A percentile compares a stretch with the other conserved stretches of the same genome.
phyloP scores from a whole-genome alignment of 208 protist species.

The Acanthamoeba rhysodes region DNA sequence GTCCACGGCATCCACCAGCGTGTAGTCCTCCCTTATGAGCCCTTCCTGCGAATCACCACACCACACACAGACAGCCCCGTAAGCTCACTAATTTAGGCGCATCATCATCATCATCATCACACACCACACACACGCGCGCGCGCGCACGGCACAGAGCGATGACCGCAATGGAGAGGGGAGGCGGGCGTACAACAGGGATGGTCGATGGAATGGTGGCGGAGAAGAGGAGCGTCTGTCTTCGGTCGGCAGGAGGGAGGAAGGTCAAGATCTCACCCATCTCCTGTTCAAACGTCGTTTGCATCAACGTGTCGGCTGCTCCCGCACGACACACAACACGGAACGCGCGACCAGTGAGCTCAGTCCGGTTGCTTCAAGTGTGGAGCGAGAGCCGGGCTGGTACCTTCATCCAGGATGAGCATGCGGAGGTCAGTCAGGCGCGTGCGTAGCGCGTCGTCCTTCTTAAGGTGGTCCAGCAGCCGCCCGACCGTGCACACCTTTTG shows the following conservation, averaged over 20 bases:
- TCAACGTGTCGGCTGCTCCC: constrained; percentile 33
- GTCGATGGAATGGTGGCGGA: constrained; percentile 90
- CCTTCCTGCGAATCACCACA: neutral
- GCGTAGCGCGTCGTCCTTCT: constrained; percentile 23
- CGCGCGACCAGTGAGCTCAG: neutral
- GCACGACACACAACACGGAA: neutral
- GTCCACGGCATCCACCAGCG: neutral
- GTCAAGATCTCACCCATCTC: constrained; percentile 30
- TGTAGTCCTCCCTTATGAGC: constrained; percentile 6
- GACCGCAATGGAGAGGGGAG: too few species aligned
- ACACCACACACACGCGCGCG: neutral
- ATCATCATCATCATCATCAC: too few species aligned
- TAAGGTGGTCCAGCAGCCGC: constrained; percentile 98
- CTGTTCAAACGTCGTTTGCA: constrained; percentile 64
- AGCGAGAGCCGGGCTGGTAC: neutral
- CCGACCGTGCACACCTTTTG: constrained; percentile 94
- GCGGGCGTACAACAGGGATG: constrained; percentile 89
- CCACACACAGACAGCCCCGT: neutral
- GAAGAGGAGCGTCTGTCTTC: constrained; percentile 46
- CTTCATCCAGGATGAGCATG: constrained; percentile 47
- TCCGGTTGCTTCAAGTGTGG: neutral
- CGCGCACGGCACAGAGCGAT: constrained; percentile 17
- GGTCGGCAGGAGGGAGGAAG: neutral
- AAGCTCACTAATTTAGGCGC: too few species aligned
- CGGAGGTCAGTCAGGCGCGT: neutral